Percentiles rank a stretch among this genome's conserved stretches.
Evolutionary conservation across 768 basidiomycete species (phyloP).

Genomic region (Roridomyces roridus): DNA sequence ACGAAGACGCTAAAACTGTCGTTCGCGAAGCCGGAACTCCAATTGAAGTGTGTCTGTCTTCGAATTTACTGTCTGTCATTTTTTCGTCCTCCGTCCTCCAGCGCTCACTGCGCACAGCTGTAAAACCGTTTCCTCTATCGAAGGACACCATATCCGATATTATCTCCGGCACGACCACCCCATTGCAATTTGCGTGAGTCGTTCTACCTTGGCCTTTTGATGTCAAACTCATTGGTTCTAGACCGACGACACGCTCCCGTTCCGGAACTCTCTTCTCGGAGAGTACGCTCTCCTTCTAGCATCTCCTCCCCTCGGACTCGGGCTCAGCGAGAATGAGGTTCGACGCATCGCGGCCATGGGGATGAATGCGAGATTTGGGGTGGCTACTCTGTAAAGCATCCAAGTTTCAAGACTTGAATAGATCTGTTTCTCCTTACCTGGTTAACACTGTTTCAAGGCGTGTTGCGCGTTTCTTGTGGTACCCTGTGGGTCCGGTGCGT

Average conservation of each 20-base stretch:
- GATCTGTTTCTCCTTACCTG: too few relatives aligned
- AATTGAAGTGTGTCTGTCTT: constrained; percentile 71
- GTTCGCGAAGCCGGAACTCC: constrained; percentile 61
- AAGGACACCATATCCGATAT: constrained; percentile 61
- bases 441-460: too few relatives aligned
- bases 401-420: too few relatives aligned
- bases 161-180: constrained; percentile 60
- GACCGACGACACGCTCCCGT: constrained; percentile 69
- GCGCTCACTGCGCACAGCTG: constrained; percentile 34
- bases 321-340: constrained; percentile 54
- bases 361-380: constrained; percentile 36
- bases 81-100: not conserved
- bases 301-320: constrained; percentile 57
- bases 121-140: constrained; percentile 57
- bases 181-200: constrained; percentile 60
- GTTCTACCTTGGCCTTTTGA: not conserved
- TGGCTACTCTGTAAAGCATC: not conserved
- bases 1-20: constrained; percentile 59
- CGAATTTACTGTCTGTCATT: constrained; percentile 55
- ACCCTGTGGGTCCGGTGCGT: too few relatives aligned
- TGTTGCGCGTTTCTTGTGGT: too few relatives aligned
- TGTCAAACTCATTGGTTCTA: constrained; percentile 24
- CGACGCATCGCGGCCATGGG: constrained; percentile 54
- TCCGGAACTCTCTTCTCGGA: constrained; percentile 58
- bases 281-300: constrained; percentile 70